Base-by-base conservation (phyloP, 805 yeast species). In the Metschnikowia sp. region DNA sequence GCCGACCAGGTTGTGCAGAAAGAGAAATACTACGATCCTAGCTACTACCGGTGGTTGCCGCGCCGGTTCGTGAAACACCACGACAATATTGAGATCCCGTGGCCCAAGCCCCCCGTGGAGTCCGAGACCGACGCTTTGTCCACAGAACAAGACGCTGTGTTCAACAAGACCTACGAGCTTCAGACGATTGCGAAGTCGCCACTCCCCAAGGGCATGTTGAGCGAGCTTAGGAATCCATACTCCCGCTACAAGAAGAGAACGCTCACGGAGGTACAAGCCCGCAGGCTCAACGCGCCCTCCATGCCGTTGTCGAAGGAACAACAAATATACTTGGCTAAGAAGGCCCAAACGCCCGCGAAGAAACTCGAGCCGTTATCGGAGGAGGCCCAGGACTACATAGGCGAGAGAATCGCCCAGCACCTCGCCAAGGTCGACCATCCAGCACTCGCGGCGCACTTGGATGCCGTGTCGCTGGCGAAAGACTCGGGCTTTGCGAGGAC, bases 261-360 rank as follows among this genome's bases (percentile, higher is more conserved):
- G 35, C 70, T 90, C 50, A 75, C 83, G 10, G 83, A 77, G 52
- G 66, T 75, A 34, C 90, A 87, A 57, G 77, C 84, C 37, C 78
- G 80, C 56, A 78, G 74, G 54, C 70, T 85, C 58, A 74, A 74
- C 13, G 81, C 88, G 13, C 95, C 96, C 45, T 68, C 74, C 51
- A 88, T 88, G 94, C 96, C 96, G 40, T 66, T 80, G 51, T 74
- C 87, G 10, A 81, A 75, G 39, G 75, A 75, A 32, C 85, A 83
- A 72, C 77, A 77, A 69, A 81, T 82, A 10, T 79, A 76, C 68
- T 70, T 80, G 60, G 75, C 77, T 32, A 88, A 84, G 66, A 75
- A 76, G 63, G 57, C 58, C 43, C 56, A 47, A 40, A 64, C 49
- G 58, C 78, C 56, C 55, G 71, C 35, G 74, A 67, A 66, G 55